phyloP scores from a whole-genome alignment of 768 basidiomycete species.

The Suillus clintonianus region DNA sequence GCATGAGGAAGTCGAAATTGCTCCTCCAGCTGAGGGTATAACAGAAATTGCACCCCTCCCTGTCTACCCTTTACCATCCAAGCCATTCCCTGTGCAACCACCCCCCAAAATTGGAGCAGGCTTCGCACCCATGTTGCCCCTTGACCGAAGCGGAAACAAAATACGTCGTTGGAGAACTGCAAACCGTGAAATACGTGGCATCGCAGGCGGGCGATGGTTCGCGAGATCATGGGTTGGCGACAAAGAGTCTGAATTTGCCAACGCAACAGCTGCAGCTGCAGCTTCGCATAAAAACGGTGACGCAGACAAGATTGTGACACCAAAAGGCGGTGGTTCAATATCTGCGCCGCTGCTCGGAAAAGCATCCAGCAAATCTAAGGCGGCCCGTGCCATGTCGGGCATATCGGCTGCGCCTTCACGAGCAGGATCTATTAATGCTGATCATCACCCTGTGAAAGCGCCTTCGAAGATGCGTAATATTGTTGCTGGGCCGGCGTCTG shows the following conservation, averaged over 20 bases:
- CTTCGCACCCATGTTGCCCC: slow-evolving; percentile 63
- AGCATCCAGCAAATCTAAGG: slow-evolving; percentile 43
- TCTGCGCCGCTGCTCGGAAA: slow-evolving; percentile 49
- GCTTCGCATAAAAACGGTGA: slow-evolving; percentile 31
- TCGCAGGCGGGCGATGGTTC: slow-evolving; percentile 85
- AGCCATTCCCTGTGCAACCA: slow-evolving; percentile 80
- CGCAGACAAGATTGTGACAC: slow-evolving; percentile 25
- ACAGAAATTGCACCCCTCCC: slow-evolving; percentile 64
- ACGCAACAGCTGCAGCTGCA: slow-evolving; percentile 30
- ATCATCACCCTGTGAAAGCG: slow-evolving; percentile 45
- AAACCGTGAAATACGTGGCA: slow-evolving; percentile 76
- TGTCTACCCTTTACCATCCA: slow-evolving; percentile 77
- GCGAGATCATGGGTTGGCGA: slow-evolving; percentile 81
- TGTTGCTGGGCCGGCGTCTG: slow-evolving; percentile 51
- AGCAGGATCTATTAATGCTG: slow-evolving; percentile 54
- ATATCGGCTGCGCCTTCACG: slow-evolving; percentile 59
- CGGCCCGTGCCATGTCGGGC: slow-evolving; percentile 34
- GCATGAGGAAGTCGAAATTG: slow-evolving; percentile 39
- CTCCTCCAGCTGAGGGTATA: slow-evolving; percentile 26
- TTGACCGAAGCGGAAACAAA: slow-evolving; percentile 64
- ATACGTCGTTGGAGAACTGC: slow-evolving; percentile 75
- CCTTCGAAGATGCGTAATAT: slow-evolving; percentile 71
- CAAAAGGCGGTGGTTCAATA: slow-evolving; percentile 46
- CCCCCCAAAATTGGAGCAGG: slow-evolving; percentile 76
- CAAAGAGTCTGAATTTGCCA: slow-evolving; percentile 70